Evolutionary conservation across 2,329 filamentous ascomycete species (phyloP).

Genomic region (Aspergillus fischeri): DNA sequence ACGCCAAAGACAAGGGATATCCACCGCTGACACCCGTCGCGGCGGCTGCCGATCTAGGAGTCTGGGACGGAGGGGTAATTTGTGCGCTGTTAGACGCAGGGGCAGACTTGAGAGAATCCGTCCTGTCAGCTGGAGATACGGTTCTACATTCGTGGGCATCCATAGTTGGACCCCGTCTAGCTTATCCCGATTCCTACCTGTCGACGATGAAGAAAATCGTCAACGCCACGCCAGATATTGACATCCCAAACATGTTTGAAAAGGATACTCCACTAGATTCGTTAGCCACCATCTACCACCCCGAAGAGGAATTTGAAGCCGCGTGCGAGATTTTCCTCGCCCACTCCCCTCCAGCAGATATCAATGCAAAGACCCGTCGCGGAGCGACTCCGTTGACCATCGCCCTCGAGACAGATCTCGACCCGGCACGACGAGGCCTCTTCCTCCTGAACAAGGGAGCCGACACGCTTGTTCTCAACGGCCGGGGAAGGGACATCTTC

Average conservation of each 20-base stretch:
- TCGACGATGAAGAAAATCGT: conserved; percentile 14
- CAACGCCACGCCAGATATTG: conserved; percentile 10
- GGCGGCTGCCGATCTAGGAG: conserved; percentile 18
- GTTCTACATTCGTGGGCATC: conserved; percentile 24
- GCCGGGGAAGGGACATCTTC: conserved; percentile 18
- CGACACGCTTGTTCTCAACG: conserved; percentile 5
- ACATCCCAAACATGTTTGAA: conserved; percentile 15
- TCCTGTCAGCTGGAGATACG: conserved; percentile 13
- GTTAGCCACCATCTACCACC: conserved; percentile 16
- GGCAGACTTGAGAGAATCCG: conserved; percentile 15
- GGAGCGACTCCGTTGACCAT: conserved; percentile 19
- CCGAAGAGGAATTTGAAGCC: conserved; percentile 21
- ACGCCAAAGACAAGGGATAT: conserved; percentile 13
- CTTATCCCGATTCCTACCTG: conserved; percentile 21
- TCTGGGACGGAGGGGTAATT: conserved; percentile 22
- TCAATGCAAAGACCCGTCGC: conserved; percentile 15
- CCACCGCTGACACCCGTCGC: conserved; percentile 19
- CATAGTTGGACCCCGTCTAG: conserved; percentile 17
- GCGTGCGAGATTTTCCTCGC: conserved; percentile 19
- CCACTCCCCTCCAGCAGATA: conserved; percentile 12
- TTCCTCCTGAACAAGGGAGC: conserved; percentile 21
- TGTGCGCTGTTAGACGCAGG: conserved; percentile 18
- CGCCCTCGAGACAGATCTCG: conserved; percentile 16
- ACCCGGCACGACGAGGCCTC: conserved; percentile 14
- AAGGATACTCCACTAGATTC: conserved; percentile 22